Evolutionary conservation across 495 filamentous ascomycete species (phyloP), one percentile per base, ranked within the genome.

Genomic region (Hypoxylon intermedium): DNA sequence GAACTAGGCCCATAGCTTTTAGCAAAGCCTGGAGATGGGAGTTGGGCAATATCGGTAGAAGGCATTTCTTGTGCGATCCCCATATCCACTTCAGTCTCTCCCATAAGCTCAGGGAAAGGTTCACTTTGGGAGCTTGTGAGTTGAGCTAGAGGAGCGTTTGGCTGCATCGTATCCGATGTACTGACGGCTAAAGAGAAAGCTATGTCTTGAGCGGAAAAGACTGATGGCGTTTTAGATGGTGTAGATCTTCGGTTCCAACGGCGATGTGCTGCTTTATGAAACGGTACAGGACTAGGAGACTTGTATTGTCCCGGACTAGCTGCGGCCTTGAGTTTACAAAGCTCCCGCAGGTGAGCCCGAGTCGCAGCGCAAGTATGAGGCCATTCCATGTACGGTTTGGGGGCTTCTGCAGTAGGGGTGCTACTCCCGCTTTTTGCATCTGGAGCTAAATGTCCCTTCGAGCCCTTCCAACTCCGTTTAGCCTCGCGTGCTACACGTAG

Each of bases 401-500:
- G 50, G n/a, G 66, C 67, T 18, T 76, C 77, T 0, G 74, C 77
- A 2, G 83, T 84, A 9, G 91, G 89, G 0, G 89, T 92, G 53
- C 78, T 84, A 63, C 85, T 88, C 19, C 86, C 87, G 67, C 85
- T 90, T 55, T 79, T 78, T n/a, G 54, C 63, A 24, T 68, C 63
- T 0, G 68, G 53, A 46, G 68, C 74, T 16, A 67, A 20, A 48
- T 72, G 65, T 6, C 71, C 60, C 41, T 79, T 82, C 6, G 80
- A 75, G 6, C 84, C 86, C 63, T 83, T 89, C 95, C 95, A 98
- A 52, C 83, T 93, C 67, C 85, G 83, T 74, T 87, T 90, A 4
- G 93, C 90, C 66, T 91, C 87, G 66, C 92, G 83, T 1, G 92
- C 90, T 43, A 98, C 92, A 55, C 92, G 90, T 65, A 88, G 82